Evolutionary conservation across 805 yeast species (phyloP), one percentile per base, ranked within the genome.

Genomic region (Kodamaea lidongshanica): DNA sequence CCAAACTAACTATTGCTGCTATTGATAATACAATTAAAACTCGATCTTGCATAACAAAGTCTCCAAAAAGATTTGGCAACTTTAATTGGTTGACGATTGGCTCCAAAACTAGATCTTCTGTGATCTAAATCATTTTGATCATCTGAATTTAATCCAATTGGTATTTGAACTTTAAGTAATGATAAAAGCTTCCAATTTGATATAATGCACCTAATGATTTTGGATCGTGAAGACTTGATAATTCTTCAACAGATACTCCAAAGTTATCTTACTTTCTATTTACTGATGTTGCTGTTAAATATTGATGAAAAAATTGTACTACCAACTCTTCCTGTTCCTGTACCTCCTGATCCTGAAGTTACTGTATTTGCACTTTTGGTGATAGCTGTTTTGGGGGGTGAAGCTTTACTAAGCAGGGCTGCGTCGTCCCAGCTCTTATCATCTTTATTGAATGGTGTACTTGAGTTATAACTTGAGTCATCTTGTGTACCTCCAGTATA

Each of bases 1-100:
- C 89, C 29, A 92, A 68, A 0, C 96, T 87, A 3, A 92, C 74
- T 2, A 86, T 60, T 2, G 98, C 97, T 0, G 96, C 96, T 2
- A 83, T 67, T 2, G 84, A 65, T 43, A 92, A 67, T 41, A 92
- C 62, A 33, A 92, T 79, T 54, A 92, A 68, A 12, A 89, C 92
- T 55, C 86, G 85, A 55, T 92, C 98, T 36, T 88, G 77, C 60
- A 92, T 60, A 75, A 42, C 89, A 78, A 23, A 92, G 65, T 37
- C 51, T 45, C 23, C 79, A 58, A 39, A 92, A 77, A 2, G 85
- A 65, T 48, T 82, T 84, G 7, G 79, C 68, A 11, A 71, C 63
- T 41, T 71, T 71, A 34, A 72, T 78, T 0, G 96, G 97, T 12
- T 92, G 54, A 15, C 46, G 54, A 50, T 92, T 92, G 12, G 53